Base-by-base conservation (phyloP, 768 basidiomycete species). In the Termitomyces sp. region DNA sequence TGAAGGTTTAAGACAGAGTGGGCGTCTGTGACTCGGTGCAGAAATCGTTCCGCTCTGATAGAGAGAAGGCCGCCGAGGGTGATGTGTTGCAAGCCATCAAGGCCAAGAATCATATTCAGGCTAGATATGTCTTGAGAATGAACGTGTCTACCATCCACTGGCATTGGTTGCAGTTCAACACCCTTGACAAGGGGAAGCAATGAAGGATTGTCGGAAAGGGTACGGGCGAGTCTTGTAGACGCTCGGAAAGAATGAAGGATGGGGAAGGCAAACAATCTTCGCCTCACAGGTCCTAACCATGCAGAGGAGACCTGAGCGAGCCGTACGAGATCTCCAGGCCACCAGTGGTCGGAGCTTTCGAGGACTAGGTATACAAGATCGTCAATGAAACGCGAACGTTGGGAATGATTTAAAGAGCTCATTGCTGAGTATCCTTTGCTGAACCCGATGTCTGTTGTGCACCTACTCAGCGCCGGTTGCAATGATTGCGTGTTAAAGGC, bases 341-440 rank as follows among this genome's bases (percentile, higher is more conserved):
- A 85, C 83, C 83, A 85, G 66, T 81, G 73, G 65, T 77, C 71
- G 61, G 72, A 66, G 65, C 75, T 73, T 40, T 83, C 79, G 60
- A 86, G 79, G 47, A 86, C 80, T 60, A 83, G 68, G 29, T 79
- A 79, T 48, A 85, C 76, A 52, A 85, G 76, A 68, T 86, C 84
- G 67, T 82, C 76, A 63, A 82, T 69, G 65, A 84, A 77, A 53
- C n/a, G 60, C 4, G 64, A 64, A 55, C 64, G 60, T 50, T 57
- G 47, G 12, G 37, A 45, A 11, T 45, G 55, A 3, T 45, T 43
- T 15, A n/a, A 43, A n/a, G 2, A 8, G 53, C 15, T 43, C 55
- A 56, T 56, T 2, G 54, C n/a, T 32, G 29, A 17, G 40, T 55
- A 32, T 32, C 15, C 29, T 7, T 15, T 2, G 48, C 48, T 32